These are phyloP conservation scores for Trametes hirsuta DNA, from an alignment of 1,284 basidiomycete species.

Conservation along the genomic window DNA sequence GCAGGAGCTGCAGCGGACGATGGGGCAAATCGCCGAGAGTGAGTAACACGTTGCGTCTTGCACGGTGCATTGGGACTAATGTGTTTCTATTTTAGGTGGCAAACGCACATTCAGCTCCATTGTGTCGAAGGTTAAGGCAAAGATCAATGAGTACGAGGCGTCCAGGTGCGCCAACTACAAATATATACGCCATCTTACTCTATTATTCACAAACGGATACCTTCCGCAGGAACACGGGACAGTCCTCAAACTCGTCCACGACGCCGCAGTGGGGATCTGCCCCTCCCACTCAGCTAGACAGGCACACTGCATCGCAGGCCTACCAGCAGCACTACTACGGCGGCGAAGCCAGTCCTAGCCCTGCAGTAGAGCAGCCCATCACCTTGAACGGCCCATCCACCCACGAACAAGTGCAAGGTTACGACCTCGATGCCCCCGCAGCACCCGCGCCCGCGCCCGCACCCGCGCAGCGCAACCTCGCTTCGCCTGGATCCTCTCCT, in stretches of 20 bases:
- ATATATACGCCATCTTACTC: not conserved
- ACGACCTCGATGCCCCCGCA: constrained; percentile 21
- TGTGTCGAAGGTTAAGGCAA: constrained; percentile 75
- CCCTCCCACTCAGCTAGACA: constrained; percentile 23
- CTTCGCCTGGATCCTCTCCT: not conserved
- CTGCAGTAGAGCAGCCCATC: constrained; percentile 10
- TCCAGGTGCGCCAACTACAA: constrained; percentile 27
- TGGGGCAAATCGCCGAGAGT: constrained; percentile 78
- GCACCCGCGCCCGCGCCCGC: not conserved
- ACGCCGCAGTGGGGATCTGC: constrained; percentile 23
- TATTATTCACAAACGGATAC: not conserved
- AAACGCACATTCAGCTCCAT: constrained; percentile 76
- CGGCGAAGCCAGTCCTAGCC: constrained; percentile 2
- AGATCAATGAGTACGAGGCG: constrained; percentile 78
- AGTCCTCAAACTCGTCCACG: constrained; percentile 15
- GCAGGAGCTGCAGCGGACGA: constrained; percentile 70
- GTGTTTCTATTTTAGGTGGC: constrained; percentile 50
- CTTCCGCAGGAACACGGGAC: constrained; percentile 7
- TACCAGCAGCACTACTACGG: constrained; percentile 27
- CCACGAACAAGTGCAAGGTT: constrained; percentile 21
- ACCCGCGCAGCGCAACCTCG: not conserved
- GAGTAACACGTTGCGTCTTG: not conserved
- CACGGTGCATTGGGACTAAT: no score
- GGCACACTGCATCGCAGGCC: constrained; percentile 30
- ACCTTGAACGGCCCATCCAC: constrained; percentile 7